phyloP scores from a whole-genome alignment of 345 rosid genomes.

The Camelina laxa region DNA sequence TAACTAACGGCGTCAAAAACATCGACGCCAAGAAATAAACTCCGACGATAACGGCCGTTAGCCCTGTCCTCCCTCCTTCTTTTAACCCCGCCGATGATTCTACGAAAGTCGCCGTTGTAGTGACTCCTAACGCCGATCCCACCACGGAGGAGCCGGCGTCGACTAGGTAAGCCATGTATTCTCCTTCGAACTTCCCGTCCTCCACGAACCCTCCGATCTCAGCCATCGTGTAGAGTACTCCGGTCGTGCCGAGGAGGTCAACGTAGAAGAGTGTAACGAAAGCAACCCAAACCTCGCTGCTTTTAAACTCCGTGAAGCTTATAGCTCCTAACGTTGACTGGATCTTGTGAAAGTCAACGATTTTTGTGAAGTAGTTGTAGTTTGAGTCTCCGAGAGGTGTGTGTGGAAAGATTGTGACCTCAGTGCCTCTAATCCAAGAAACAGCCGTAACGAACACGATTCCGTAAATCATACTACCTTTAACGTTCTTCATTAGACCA shows the following conservation, averaged over 20 bases:
- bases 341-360: conserved; percentile 75
- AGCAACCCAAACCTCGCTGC: conserved; percentile 73
- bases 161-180: conserved; percentile 74
- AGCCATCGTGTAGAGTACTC: conserved; percentile 80
- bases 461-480: conserved; percentile 89
- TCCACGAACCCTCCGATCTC: conserved; percentile 77
- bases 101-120: conserved; percentile 66
- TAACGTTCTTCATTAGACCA: conserved; percentile 70
- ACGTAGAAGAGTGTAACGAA: conserved; percentile 66
- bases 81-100: conserved; percentile 87
- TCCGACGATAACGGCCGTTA: conserved; percentile 72
- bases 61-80: conserved; percentile 93
- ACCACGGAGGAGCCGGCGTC: conserved; percentile 80
- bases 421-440: conserved; percentile 87
- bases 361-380: conserved; percentile 66
- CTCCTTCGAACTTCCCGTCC: conserved; percentile 74
- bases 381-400: conserved; percentile 62
- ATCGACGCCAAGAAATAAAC: conserved; percentile 62
- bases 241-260: conserved; percentile 76
- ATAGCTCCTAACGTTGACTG: conserved; percentile 74
- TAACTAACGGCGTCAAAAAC: conserved; percentile 72
- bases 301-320: conserved; percentile 62
- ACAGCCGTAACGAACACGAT: conserved; percentile 65
- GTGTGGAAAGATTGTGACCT: conserved; percentile 68
- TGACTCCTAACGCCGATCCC: conserved; percentile 71